phyloP scores from a whole-genome alignment of 106 monocot species.

The Dendrobium chrysotoxum region DNA sequence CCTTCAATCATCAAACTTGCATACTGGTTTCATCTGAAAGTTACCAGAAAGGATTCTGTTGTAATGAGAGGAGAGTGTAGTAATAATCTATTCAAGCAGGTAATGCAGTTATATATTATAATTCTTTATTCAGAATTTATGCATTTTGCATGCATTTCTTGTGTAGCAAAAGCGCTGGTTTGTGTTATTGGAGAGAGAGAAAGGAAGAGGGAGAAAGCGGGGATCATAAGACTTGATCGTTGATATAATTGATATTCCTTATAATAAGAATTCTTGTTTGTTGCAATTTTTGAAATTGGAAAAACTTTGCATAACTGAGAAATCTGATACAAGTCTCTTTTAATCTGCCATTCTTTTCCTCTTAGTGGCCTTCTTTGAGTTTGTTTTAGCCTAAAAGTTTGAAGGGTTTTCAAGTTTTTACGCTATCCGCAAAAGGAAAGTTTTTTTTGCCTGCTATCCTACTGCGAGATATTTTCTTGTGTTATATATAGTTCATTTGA shows the following conservation, averaged over 20 bases:
- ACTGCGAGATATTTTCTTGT: too few species aligned
- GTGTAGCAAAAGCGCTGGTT: neutral
- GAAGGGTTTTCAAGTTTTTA: too few species aligned
- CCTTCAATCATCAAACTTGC: conserved; percentile 38
- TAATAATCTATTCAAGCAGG: neutral
- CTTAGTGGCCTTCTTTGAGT: too few species aligned
- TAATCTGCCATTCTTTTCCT: too few species aligned
- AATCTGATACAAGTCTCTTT: too few species aligned
- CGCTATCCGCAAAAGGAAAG: too few species aligned
- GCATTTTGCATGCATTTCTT: neutral
- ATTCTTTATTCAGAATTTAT: neutral
- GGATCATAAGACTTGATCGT: neutral
- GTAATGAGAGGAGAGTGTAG: neutral
- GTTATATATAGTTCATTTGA: too few species aligned
- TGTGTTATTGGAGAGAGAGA: too few species aligned
- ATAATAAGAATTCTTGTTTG: neutral
- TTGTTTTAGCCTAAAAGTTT: too few species aligned
- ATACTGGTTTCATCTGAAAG: conserved; percentile 48
- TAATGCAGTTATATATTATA: neutral
- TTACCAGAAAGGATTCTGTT: neutral
- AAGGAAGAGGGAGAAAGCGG: neutral
- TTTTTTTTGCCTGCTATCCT: too few species aligned
- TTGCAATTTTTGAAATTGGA: too few species aligned
- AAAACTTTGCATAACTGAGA: too few species aligned
- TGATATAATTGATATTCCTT: neutral